phyloP scores from a whole-genome alignment of 345 rosid genomes.

The Gossypium ekmanianum region DNA sequence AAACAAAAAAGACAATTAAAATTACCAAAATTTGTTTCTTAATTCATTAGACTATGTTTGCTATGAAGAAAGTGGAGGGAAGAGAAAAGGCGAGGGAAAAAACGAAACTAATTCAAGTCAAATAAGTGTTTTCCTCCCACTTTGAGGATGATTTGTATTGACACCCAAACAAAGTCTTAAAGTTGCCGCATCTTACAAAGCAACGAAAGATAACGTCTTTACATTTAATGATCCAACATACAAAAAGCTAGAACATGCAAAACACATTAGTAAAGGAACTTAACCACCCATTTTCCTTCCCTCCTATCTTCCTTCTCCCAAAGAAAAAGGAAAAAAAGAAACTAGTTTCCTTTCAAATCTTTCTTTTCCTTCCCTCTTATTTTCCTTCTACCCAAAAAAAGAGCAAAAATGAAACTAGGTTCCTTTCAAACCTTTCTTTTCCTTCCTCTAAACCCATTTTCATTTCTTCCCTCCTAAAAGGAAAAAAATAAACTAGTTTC shows the following conservation, averaged over 20 bases:
- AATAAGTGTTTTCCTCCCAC: background rate
- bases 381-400: background rate
- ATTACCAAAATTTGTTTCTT: background rate
- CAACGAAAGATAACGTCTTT: background rate
- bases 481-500: background rate
- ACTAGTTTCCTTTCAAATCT: background rate
- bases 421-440: background rate
- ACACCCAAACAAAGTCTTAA: background rate
- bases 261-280: background rate
- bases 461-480: too few relatives aligned
- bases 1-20: background rate
- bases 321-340: background rate
- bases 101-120: background rate
- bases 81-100: background rate
- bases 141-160: background rate
- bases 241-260: background rate
- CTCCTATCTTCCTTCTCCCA: background rate
- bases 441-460: too few relatives aligned
- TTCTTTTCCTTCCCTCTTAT: background rate
- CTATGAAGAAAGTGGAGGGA: background rate
- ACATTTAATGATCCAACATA: background rate
- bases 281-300: background rate
- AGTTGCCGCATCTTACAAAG: background rate
- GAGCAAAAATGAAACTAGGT: background rate
- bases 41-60: background rate